A percentile compares a stretch with the other conserved stretches of the same genome.
Evolutionary conservation across 2,329 filamentous ascomycete genomes (phyloP).

Genomic region (Colletotrichum lini): DNA sequence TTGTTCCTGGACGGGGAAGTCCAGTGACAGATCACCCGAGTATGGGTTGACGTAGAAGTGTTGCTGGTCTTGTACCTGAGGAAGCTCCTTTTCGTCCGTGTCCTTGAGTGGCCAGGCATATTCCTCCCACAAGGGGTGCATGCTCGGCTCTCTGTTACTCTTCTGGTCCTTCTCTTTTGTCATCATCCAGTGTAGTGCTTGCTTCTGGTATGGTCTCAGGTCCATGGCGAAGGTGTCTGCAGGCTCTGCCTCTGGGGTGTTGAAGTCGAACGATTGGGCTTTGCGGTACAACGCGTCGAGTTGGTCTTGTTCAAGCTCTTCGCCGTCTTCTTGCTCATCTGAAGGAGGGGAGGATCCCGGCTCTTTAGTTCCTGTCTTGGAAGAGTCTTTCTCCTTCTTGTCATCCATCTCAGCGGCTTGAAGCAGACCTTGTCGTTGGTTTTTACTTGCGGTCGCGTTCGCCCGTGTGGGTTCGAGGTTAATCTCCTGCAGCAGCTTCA

Average conservation of each 20-base stretch:
- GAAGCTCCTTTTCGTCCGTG: slow-evolving; percentile 84
- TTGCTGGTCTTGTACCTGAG: slow-evolving; percentile 73
- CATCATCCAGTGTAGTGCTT: slow-evolving; percentile 97
- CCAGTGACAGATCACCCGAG: slow-evolving; percentile 90
- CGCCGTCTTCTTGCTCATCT: slow-evolving; percentile 86
- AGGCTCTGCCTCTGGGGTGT: slow-evolving; percentile 88
- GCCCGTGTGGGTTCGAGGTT: slow-evolving; percentile 81
- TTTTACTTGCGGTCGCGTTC: slow-evolving; percentile 82
- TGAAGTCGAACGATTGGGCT: slow-evolving; percentile 96
- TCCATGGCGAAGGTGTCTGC: slow-evolving; percentile 85
- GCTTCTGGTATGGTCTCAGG: slow-evolving; percentile 93
- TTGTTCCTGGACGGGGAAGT: slow-evolving; percentile 94
- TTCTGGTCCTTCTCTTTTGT: slow-evolving; percentile 88
- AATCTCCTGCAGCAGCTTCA: slow-evolving; percentile 91
- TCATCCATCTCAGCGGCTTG: slow-evolving; percentile 92
- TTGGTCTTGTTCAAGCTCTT: slow-evolving; percentile 95
- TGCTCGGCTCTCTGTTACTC: slow-evolving; percentile 80
- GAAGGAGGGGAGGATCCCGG: slow-evolving; percentile 66
- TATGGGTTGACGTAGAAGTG: slow-evolving; percentile 98
- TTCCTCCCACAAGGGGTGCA: slow-evolving; percentile 98
- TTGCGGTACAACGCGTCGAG: slow-evolving; percentile 95
- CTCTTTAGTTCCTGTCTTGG: slow-evolving; percentile 52
- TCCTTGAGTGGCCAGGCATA: slow-evolving; percentile 92
- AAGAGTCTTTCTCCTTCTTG: slow-evolving; percentile 73
- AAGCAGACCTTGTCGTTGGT: slow-evolving; percentile 86